Percentiles rank a stretch among this genome's conserved stretches.
phyloP scores from a whole-genome alignment of 805 yeast genomes.

The Naumovozyma baii region DNA sequence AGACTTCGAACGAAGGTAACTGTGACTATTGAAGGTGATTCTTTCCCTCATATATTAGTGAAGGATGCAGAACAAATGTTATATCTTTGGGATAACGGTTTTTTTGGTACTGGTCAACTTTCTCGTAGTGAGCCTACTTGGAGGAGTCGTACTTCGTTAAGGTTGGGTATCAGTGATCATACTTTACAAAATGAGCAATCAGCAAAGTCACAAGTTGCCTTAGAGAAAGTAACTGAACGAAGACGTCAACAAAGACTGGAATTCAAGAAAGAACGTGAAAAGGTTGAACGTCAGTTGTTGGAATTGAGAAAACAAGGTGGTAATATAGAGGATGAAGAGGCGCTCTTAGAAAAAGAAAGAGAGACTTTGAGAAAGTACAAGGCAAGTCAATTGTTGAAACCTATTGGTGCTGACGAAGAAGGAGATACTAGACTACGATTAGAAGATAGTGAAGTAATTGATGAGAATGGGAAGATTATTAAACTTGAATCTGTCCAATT shows the following conservation, averaged over 20 bases:
- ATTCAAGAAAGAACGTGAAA: slow-evolving; percentile 62
- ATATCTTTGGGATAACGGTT: slow-evolving; percentile 72
- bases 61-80: slow-evolving; percentile 38
- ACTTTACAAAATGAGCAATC: slow-evolving; percentile 23
- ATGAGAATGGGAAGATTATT: slow-evolving; percentile 20
- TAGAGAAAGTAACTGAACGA: slow-evolving; percentile 69
- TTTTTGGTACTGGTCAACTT: slow-evolving; percentile 85
- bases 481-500: slow-evolving; percentile 44
- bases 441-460: slow-evolving; percentile 32
- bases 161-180: slow-evolving; percentile 33
- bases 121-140: slow-evolving; percentile 93
- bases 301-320: slow-evolving; percentile 33
- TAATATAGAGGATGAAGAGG: slow-evolving; percentile 23
- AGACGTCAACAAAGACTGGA: slow-evolving; percentile 63
- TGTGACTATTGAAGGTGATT: slow-evolving; percentile 29
- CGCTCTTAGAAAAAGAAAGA: slow-evolving; percentile 26
- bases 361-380: slow-evolving; percentile 25
- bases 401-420: slow-evolving; percentile 1
- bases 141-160: slow-evolving; percentile 52
- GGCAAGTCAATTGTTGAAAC: slow-evolving; percentile 20
- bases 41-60: slow-evolving; percentile 29
- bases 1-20: slow-evolving; percentile 11
- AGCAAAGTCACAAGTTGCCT: slow-evolving; percentile 26
- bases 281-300: slow-evolving; percentile 42
- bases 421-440: slow-evolving; percentile 17